Evolutionary conservation across 2,329 filamentous ascomycete genomes (phyloP), one percentile per base, ranked within the genome.

Genomic region (Karstenula rhodostoma): DNA sequence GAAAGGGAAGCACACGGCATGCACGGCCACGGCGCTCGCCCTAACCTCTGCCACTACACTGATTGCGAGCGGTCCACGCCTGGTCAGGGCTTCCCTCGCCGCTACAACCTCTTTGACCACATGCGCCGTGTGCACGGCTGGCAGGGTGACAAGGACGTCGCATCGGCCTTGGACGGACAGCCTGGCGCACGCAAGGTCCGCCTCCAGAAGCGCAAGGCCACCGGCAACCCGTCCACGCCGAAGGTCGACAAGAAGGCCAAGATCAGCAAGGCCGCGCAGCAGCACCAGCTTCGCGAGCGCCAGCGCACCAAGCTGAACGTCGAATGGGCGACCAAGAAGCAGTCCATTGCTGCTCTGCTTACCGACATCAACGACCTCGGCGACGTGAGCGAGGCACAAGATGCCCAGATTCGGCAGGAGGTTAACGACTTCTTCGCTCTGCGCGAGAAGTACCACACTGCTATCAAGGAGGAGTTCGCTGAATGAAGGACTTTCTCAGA

Each of bases 91-190:
- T 98, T 98, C 75, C 94, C 94, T 40, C 90, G 94, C 71, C 90
- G 94, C 72, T 98, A 95, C 92, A 98, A 98, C 81, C 86, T 97
- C 56, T 89, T 91, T 78, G 94, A 98, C 81, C 94, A 98, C 84
- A 97, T 97, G 94, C 92, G 93, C 81, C 90, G 94, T 64, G 94
- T 97, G 8, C 94, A 98, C 71, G 85, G 87, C 67, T 87, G 49
- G 44, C 54, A 49, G 23, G 44, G 33, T 22, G 54, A 56, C 13
- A 56, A 49, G 35, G 54, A 56, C 2, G 54, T 29, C 12, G 43
- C 32, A 3, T 50, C 54, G 32, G 29, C 54, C 7, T 62, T 64
- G 32, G 65, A 66, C 32, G 67, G 68, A 22, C 70, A 73, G 25
- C 56, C 63, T 37, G 57, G 49, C 22, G 62, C 56, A 37, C 72